Evolutionary conservation across 768 basidiomycete species (phyloP).

Genomic region (Tulasnella sp.): DNA sequence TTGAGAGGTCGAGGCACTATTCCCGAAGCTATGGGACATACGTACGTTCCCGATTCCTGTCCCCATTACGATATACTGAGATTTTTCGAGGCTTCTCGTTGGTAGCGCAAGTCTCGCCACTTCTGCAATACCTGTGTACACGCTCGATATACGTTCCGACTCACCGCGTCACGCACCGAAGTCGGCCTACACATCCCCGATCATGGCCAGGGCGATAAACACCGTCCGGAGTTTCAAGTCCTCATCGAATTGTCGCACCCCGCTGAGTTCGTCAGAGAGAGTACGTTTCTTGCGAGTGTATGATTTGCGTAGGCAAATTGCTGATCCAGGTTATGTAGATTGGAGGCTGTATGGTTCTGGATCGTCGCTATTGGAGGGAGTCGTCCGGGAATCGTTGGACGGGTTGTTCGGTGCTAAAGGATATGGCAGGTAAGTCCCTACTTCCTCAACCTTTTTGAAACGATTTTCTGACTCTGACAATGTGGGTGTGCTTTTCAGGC

Average conservation of each 20-base stretch:
- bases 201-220: conserved; percentile 24
- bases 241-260: conserved; percentile 42
- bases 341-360: conserved; percentile 58
- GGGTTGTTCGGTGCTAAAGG: conserved; percentile 70
- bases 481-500: conserved; percentile 28
- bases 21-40: conserved; percentile 8
- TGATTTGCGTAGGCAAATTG: no score
- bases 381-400: conserved; percentile 44
- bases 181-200: conserved; percentile 62
- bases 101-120: conserved; percentile 66
- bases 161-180: conserved; percentile 56
- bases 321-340: no score
- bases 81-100: conserved; percentile 49
- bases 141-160: conserved; percentile 55
- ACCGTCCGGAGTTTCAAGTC: conserved; percentile 48
- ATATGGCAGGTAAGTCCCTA: conserved; percentile 33
- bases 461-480: no score
- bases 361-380: conserved; percentile 65
- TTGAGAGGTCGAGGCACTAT: conserved; percentile 3
- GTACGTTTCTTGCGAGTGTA: no score
- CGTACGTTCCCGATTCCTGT: not conserved
- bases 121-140: conserved; percentile 66
- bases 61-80: not conserved
- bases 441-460: not conserved
- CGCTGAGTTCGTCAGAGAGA: conserved; percentile 46